These are phyloP conservation scores for Saccharum spontaneum DNA, from an alignment of 176 grass and related monocot genomes.

Conservation along the genomic window DNA sequence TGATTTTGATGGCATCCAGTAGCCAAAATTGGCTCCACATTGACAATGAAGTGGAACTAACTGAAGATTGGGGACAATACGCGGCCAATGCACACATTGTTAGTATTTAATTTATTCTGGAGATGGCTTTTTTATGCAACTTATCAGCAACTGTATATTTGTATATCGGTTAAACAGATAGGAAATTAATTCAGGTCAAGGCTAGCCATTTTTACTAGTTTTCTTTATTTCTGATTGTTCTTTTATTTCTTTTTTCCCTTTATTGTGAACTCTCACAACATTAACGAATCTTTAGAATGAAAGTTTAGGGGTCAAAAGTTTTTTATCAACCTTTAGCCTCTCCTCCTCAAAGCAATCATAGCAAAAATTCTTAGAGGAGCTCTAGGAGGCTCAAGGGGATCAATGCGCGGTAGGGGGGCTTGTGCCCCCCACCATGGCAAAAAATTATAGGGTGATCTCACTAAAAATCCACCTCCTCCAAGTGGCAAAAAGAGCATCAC, in stretches of 20 bases:
- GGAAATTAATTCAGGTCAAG: neutral
- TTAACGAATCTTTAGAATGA: too few relatives aligned
- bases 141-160: conserved; percentile 31
- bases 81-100: neutral
- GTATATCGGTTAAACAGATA: neutral
- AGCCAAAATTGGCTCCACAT: conserved; percentile 12
- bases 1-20: conserved; percentile 5
- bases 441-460: too few relatives aligned
- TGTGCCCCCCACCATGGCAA: too few relatives aligned
- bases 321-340: too few relatives aligned
- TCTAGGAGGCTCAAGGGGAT: too few relatives aligned
- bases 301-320: too few relatives aligned
- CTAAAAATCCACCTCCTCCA: too few relatives aligned
- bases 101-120: conserved; percentile 14
- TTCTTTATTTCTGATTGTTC: neutral
- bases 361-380: too few relatives aligned
- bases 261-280: neutral
- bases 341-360: too few relatives aligned
- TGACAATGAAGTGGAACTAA: conserved; percentile 20
- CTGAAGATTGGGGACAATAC: conserved; percentile 24
- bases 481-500: too few relatives aligned
- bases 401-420: too few relatives aligned
- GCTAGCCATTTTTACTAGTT: neutral
- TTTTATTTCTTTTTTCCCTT: neutral
- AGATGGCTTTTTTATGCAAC: neutral